Conservation (phyloP, 192 early-diverging fungal genomes). For the Entomortierella parvispora region DNA sequence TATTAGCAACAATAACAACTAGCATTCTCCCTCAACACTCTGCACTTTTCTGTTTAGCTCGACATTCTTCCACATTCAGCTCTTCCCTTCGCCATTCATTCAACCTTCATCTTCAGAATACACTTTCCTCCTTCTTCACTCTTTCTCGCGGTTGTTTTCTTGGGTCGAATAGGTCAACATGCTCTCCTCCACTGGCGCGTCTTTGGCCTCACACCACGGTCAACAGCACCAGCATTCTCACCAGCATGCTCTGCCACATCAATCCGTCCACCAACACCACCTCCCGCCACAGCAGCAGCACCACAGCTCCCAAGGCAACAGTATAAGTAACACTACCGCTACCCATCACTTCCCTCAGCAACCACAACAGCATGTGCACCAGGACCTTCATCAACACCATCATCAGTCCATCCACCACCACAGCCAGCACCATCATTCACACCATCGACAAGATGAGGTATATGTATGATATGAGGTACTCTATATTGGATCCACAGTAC, state of each 20-base stretch:
- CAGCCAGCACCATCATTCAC: slow-evolving; percentile 2
- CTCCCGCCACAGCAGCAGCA: not conserved
- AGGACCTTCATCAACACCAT: slow-evolving; percentile 17
- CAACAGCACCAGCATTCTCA: slow-evolving; percentile 12
- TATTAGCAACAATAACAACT: no score
- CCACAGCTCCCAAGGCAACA: not conserved
- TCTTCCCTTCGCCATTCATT: no score
- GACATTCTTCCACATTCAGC: no score
- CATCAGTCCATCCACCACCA: slow-evolving; percentile 16
- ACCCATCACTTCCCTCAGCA: not conserved
- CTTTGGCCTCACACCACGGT: not conserved
- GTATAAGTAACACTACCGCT: not conserved
- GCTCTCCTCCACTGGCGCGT: not conserved
- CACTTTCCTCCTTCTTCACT: no score
- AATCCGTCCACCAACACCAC: no score
- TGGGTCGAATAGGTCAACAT: no score
- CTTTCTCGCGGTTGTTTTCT: no score
- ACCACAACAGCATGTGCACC: slow-evolving; percentile 16
- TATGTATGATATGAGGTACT: not conserved
- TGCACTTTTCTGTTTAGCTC: no score
- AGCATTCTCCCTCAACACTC: no score
- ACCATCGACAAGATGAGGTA: slow-evolving; percentile 33
- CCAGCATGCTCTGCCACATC: slow-evolving; percentile 9
- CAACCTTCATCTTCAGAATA: no score
- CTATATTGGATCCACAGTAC: not conserved